phyloP scores from a whole-genome alignment of 768 basidiomycete genomes.

The Phallus indusiatus region DNA sequence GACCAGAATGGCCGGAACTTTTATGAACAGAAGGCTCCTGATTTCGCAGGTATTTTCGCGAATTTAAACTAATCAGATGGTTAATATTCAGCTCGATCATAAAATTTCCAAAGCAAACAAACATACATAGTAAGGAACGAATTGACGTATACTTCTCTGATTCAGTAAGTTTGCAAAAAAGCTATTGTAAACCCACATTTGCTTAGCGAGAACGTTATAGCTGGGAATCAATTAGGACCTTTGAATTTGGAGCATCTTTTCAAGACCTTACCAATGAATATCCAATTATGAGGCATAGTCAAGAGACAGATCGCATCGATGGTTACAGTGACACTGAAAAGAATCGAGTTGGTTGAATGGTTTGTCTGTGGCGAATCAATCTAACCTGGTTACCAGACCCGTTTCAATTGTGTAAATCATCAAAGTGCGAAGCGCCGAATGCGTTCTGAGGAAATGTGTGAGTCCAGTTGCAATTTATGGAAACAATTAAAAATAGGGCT shows the following conservation, averaged over 20 bases:
- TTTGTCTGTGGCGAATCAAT: not conserved
- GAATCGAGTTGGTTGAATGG: not conserved
- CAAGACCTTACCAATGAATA: not conserved
- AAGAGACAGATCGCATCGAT: constrained; percentile 6
- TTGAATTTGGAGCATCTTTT: not conserved
- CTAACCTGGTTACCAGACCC: constrained; percentile 5
- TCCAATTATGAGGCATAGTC: constrained; percentile 6
- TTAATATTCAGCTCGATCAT: not conserved
- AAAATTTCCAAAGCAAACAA: not conserved
- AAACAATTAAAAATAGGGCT: not conserved
- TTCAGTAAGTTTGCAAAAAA: not conserved
- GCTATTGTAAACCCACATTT: not conserved
- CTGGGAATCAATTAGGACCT: not conserved
- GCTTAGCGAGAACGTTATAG: constrained; percentile 1
- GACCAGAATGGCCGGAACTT: not conserved
- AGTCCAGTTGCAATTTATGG: not conserved
- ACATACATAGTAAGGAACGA: constrained; percentile 7
- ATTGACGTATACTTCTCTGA: constrained; percentile 2
- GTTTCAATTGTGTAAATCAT: constrained; percentile 7
- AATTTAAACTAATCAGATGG: not conserved
- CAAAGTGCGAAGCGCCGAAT: constrained; percentile 1
- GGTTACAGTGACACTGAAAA: not conserved
- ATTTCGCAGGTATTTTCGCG: not conserved
- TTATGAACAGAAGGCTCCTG: not conserved
- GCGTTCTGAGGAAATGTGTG: not conserved